phyloP scores from a whole-genome alignment of 441 rosid genomes.

The Lepidium campestre region DNA sequence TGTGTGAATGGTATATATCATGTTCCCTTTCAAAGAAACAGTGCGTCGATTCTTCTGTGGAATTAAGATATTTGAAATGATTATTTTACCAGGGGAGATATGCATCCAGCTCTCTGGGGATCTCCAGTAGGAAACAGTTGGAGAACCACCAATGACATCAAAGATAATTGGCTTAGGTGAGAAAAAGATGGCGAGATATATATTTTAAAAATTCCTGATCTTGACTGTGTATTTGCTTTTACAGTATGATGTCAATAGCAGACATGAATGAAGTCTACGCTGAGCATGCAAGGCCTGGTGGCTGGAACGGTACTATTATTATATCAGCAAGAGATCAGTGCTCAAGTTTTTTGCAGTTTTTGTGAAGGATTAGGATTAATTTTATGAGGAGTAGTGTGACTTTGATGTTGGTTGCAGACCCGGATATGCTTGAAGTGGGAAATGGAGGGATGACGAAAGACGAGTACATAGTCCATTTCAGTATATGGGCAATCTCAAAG shows the following conservation, averaged over 20 bases:
- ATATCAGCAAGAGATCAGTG: background rate
- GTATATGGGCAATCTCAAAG: conserved; percentile 79
- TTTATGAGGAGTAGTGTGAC: background rate
- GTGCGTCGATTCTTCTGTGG: background rate
- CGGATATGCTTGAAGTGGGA: conserved; percentile 83
- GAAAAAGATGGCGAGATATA: background rate
- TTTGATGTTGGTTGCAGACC: conserved; percentile 40
- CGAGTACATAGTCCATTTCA: conserved; percentile 65
- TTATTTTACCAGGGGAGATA: conserved; percentile 50
- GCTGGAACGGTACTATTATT: conserved; percentile 54
- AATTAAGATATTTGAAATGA: background rate
- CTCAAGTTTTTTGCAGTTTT: background rate
- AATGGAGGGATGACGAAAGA: conserved; percentile 68
- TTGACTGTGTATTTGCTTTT: background rate
- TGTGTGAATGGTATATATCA: conserved; percentile 61
- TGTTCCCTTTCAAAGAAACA: background rate
- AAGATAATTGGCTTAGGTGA: conserved; percentile 65
- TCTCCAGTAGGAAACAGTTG: conserved; percentile 62
- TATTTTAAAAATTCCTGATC: background rate
- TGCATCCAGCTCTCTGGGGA: conserved; percentile 82
- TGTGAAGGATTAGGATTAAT: background rate
- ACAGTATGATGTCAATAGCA: conserved; percentile 62
- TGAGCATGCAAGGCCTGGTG: conserved; percentile 66
- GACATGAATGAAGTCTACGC: conserved; percentile 66
- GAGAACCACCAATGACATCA: conserved; percentile 66